Evolutionary conservation across 2,329 filamentous ascomycete genomes (phyloP).

Genomic region (Onygenales sp.): DNA sequence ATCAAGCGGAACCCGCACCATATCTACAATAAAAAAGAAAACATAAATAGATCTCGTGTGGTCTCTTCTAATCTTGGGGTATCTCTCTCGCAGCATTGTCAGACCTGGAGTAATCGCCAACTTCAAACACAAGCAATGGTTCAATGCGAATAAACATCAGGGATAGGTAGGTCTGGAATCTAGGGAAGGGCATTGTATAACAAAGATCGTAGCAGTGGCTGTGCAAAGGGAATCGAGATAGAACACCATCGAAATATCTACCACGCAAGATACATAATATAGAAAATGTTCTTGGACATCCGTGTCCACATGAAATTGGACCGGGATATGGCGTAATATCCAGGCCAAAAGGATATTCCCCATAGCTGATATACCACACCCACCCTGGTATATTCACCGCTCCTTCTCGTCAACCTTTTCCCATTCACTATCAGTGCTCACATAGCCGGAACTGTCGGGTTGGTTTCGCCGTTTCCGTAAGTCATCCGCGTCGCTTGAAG

Average conservation of each 20-base stretch:
- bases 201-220: not conserved
- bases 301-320: too few species aligned
- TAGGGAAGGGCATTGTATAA: too few species aligned
- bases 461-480: constrained; percentile 37
- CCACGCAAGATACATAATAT: too few species aligned
- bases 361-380: not conserved
- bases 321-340: too few species aligned
- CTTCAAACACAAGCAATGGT: not conserved
- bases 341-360: not conserved
- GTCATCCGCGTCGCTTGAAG: constrained; percentile 16
- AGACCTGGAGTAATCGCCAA: not conserved
- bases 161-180: too few species aligned
- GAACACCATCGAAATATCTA: not conserved
- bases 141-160: not conserved
- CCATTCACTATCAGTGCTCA: constrained; percentile 93
- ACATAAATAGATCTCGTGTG: not conserved
- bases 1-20: not conserved
- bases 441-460: constrained; percentile 43
- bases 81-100: not conserved
- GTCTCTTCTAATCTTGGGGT: not conserved
- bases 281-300: too few species aligned
- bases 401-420: constrained; percentile 79
- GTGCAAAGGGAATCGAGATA: not conserved
- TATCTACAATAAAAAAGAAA: not conserved
- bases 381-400: constrained; percentile 14